A percentile compares a stretch with the other conserved stretches of the same genome.
Evolutionary conservation across 164 flowering plant species (phyloP).

Genomic region (Protea cynaroides): DNA sequence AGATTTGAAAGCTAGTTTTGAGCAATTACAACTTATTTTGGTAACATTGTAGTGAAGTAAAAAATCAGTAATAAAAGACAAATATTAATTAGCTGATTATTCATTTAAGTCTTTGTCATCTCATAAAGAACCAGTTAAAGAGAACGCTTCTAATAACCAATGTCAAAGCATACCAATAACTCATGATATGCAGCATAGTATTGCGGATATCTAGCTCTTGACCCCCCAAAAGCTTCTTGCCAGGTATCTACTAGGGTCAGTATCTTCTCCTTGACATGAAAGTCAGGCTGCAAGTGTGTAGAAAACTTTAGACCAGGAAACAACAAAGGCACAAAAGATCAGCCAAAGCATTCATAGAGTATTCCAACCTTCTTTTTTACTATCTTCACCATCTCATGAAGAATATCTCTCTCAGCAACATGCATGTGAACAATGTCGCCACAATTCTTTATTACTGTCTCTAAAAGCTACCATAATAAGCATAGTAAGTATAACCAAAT

Average conservation of each 20-base stretch:
- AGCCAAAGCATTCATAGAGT: not conserved
- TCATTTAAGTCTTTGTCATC: too few relatives aligned
- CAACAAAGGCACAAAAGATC: not conserved
- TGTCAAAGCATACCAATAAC: conserved; percentile 56
- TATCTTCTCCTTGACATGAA: conserved; percentile 88
- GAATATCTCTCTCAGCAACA: conserved; percentile 88
- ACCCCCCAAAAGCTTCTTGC: conserved; percentile 99
- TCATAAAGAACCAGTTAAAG: not conserved
- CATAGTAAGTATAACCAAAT: conserved; percentile 2
- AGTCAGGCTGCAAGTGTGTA: conserved; percentile 63
- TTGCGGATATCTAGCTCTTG: conserved; percentile 95
- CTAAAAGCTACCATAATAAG: conserved; percentile 56
- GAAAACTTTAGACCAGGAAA: conserved; percentile 6
- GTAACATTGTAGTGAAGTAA: not conserved
- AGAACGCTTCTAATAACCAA: not conserved
- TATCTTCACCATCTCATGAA: conserved; percentile 92
- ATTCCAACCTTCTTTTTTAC: conserved; percentile 77
- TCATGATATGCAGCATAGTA: conserved; percentile 88
- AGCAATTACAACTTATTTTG: too few relatives aligned
- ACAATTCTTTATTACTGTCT: conserved; percentile 91
- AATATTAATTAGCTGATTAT: too few relatives aligned
- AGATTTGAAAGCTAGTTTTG: too few relatives aligned
- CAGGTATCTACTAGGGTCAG: conserved; percentile 82
- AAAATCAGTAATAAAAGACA: too few relatives aligned
- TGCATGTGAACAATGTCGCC: conserved; percentile 96